phyloP scores from a whole-genome alignment of 169 alveolate species.

The Perkinsus olseni region DNA sequence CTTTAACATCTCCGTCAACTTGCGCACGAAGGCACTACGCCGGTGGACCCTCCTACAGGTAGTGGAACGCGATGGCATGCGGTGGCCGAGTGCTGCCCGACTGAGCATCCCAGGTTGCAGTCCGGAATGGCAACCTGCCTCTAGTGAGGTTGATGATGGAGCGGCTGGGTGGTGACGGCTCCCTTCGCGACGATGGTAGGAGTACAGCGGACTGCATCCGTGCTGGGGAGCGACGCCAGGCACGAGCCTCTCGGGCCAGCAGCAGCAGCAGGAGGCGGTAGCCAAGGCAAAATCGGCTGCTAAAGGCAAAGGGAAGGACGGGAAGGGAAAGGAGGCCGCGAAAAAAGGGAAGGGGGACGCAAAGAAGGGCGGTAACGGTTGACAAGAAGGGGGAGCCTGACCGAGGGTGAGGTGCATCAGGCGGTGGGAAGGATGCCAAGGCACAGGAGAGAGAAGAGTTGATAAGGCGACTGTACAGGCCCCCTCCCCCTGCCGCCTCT shows the following conservation, averaged over 20 bases:
- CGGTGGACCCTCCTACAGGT: constrained; percentile 1
- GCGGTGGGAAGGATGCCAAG: neutral
- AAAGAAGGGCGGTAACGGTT: neutral
- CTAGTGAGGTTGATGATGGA: neutral
- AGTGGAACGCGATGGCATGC: neutral
- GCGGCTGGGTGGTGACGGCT: neutral
- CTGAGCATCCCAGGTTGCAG: too few species aligned
- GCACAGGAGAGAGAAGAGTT: neutral
- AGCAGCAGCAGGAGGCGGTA: neutral
- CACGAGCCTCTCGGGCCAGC: neutral
- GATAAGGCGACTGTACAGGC: neutral
- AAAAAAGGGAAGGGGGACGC: neutral
- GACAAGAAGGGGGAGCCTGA: too few species aligned
- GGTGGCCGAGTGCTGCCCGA: too few species aligned
- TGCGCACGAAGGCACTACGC: neutral
- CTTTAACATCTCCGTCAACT: neutral
- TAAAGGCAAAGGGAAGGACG: neutral
- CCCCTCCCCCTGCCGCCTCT: neutral
- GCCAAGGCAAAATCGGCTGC: neutral
- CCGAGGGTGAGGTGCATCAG: too few species aligned
- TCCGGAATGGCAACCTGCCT: neutral
- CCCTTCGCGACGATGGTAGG: neutral
- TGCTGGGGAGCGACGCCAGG: too few species aligned
- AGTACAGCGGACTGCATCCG: neutral
- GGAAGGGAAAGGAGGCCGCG: neutral